These are phyloP conservation scores for Candida ascalaphidarum DNA, from an alignment of 805 yeast species.

Conservation along the genomic window DNA sequence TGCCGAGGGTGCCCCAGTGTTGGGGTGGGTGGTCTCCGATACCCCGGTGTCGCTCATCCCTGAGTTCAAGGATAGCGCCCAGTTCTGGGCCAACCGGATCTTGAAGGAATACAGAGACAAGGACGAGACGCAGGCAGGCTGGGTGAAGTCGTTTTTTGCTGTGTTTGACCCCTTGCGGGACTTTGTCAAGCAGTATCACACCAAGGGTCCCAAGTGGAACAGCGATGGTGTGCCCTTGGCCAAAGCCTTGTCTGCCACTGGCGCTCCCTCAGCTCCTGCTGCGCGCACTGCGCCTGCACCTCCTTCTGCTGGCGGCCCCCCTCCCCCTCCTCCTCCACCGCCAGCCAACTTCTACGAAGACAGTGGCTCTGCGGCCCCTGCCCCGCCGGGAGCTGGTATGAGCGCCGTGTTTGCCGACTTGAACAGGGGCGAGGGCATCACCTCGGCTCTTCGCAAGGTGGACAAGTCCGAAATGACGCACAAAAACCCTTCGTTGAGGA, in stretches of 20 bases:
- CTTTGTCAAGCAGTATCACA: conserved; percentile 69
- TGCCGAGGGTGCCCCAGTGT: conserved; percentile 81
- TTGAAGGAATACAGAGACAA: conserved; percentile 74
- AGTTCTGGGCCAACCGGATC: conserved; percentile 89
- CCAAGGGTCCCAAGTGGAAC: conserved; percentile 81
- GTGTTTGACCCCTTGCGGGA: conserved; percentile 62
- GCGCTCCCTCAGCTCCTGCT: conserved; percentile 14
- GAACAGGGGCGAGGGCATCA: conserved; percentile 76
- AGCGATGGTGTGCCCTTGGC: conserved; percentile 49
- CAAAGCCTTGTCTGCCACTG: conserved; percentile 29
- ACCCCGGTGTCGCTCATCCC: conserved; percentile 71
- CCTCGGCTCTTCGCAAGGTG: conserved; percentile 82
- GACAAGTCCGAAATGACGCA: conserved; percentile 92
- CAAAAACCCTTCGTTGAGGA: conserved; percentile 78
- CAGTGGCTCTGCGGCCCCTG: conserved; percentile 5
- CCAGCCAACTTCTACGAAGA: conserved; percentile 63
- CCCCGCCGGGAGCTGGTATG: conserved; percentile 44
- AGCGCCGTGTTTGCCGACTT: conserved; percentile 88
- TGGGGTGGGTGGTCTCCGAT: conserved; percentile 81
- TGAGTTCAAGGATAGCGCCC: conserved; percentile 85
- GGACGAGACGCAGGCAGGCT: conserved; percentile 61
- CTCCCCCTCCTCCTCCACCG: conserved; percentile 31
- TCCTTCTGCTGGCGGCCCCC: conserved; percentile 22
- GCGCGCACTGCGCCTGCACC: conserved; percentile 29
- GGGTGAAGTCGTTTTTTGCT: conserved; percentile 65